Base-by-base conservation (phyloP, 1,284 basidiomycete species). In the Pterula multifida region DNA sequence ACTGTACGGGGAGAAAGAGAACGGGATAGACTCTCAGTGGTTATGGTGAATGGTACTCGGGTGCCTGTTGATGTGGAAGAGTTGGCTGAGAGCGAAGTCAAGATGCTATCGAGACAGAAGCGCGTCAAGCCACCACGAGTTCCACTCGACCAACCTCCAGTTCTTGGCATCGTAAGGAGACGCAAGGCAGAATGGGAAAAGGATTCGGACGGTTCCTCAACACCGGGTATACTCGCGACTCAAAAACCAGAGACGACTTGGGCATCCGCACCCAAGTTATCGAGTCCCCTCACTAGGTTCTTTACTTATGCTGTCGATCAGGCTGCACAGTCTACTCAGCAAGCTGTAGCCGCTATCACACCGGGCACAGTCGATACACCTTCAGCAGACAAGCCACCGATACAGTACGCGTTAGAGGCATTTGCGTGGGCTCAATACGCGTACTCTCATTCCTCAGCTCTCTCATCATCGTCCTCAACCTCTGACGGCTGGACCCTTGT, bases 41-140 rank as follows among this genome's bases (percentile, higher is more conserved):
- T 95, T 3, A 85, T 86, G 69, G 82, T 97, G 53, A 99, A 99
- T 60, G 96, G 96, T 0, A 76, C 84, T 26, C 85, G 85, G 58
- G 71, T 92, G 48, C 75, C 76, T 49, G 85, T 98, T n/a, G 94
- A 98, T 58, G 74, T 85, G 22, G 93, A 98, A 62, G 92, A 96
- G 54, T 71, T 98, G 32, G 75, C 85, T 0, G 91, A 97, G 50
- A 73, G 76, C n/a, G 92, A 98, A 65, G 79, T 94, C 53, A 90
- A 92, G 68, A 68, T 76, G 21, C 73, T 97, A 36, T 75, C 78
- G 58, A 88, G 84, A 62, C 79, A 82, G 68, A 97, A 95, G 67
- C 80, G 96, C 2, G 73, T 90, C 45, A 91, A 91, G 63, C 90
- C 92, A 9, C 71, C 75, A 6, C 79, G 94, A 15, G 82, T 95